Evolutionary conservation across 2,329 filamentous ascomycete species (phyloP), one percentile per base, ranked within the genome.

Genomic region (Aspergillus hortae): DNA sequence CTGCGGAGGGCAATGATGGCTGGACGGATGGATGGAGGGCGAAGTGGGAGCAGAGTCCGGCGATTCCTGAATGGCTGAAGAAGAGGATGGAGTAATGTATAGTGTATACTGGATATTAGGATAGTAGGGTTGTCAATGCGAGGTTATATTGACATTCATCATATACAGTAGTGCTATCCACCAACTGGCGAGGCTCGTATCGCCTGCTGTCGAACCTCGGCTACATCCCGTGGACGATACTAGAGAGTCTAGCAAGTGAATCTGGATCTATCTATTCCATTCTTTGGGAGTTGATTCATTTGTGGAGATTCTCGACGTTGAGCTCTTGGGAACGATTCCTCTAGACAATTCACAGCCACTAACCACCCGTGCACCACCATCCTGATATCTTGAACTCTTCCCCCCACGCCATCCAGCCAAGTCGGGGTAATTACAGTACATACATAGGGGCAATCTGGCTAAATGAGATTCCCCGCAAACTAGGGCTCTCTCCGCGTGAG

Each of bases 201-300:
- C 1, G 4, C 23, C 23, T 6, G 23, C 23, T 23, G 4, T 23
- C 23, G n/a, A 90, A 89, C 59, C 44, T 90, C 0, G 65, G 86
- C 0, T 89, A 85, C 62, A 85, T 89, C 2, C 86, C 86, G 0
- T 90, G 86, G 85, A 85, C 86, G 0, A 81, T 90, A 19, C 3
- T 19, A 19, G 17, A 19, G 2, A 36, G 83, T 80, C 0, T 57
- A 54, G 11, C 57, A 59, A 15, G 42, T 51, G 3, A 10, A 48
- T 4, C 47, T 56, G 10, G 44, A 53, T 11, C 23, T 23, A 6
- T 23, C 21, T 2, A 23, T 6, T 23, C 23, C 6, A 23, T 5
- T 23, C 23, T 6, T 6, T 2, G 61, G 58, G 6, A 58, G 56
- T 12, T 27, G 59, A 60, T 35, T 47, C 55, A 14, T 61, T 63